Evolutionary conservation across 1,284 basidiomycete species (phyloP), one percentile per base, ranked within the genome.

Genomic region (Irpex sp.): DNA sequence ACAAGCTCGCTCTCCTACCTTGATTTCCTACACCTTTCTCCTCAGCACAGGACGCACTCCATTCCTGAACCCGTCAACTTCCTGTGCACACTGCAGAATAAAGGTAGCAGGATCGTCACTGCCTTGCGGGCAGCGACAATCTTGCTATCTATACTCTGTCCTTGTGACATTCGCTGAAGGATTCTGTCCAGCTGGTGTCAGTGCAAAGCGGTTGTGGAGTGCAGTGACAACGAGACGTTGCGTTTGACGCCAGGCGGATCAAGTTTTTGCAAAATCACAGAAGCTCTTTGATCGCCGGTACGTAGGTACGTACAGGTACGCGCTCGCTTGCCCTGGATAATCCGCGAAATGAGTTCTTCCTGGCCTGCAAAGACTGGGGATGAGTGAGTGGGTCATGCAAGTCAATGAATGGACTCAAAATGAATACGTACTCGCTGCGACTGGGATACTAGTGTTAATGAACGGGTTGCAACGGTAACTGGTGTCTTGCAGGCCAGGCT

Each of bases 31-130:
- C 26, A 26, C 26, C 39, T 15, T 43, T 3, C 11, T 43, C 39
- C 15, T 43, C 39, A 43, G 39, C 39, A 8, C 15, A 43, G 5
- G 39, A 9, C 26, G 3, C 3, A 26, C 8, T 43, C 15, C 15
- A 5, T 43, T 9, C 39, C 5, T 43, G 15, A 43, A 11, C 5
- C 39, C 39, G 39, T 11, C 11, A 43, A 43, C 11, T 15, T 43
- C 15, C 5, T 15, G 15, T 4, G 0, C 39, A 43, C 15, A 15
- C 6, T 15, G 49, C 49, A 50, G 49, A 17, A 50, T 50, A 50
- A 8, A 50, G 56, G 33, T 53, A 58, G 61, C 61, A 61, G 61
- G 61, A 61, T 61, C 56, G 61, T 61, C 61, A 58, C 61, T 58
- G 61, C 61, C 61, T 31, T 33, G 36, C 2, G 33, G 54, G 49